phyloP scores from a whole-genome alignment of 2,329 filamentous ascomycete genomes.

The Colletotrichum neosansevieriae region DNA sequence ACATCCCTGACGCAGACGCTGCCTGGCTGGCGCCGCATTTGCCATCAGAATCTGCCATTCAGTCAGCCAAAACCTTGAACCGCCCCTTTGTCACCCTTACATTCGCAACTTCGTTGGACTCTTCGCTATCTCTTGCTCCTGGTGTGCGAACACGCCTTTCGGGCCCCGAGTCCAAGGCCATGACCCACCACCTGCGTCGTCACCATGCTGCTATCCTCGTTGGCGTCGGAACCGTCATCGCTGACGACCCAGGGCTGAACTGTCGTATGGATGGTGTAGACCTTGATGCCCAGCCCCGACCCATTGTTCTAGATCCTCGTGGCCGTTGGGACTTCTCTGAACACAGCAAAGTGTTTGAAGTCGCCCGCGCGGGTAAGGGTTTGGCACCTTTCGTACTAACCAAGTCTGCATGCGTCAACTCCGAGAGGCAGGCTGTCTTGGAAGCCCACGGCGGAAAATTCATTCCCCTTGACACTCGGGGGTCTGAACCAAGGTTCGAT shows the following conservation, averaged over 20 bases:
- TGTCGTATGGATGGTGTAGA: slow-evolving; percentile 76
- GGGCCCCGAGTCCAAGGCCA: slow-evolving; percentile 84
- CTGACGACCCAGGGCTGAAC: slow-evolving; percentile 88
- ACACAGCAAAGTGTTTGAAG: slow-evolving; percentile 73
- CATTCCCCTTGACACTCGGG: slow-evolving; percentile 51
- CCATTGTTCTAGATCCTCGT: slow-evolving; percentile 83
- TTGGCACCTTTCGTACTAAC: slow-evolving; percentile 80
- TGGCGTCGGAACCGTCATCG: slow-evolving; percentile 84
- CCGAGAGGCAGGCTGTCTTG: slow-evolving; percentile 56
- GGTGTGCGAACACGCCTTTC: slow-evolving; percentile 87
- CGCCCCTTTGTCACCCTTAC: slow-evolving; percentile 80
- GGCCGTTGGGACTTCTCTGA: slow-evolving; percentile 76
- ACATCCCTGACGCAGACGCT: slow-evolving; percentile 44
- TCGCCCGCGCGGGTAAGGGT: slow-evolving; percentile 74
- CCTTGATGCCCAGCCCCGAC: slow-evolving; percentile 75
- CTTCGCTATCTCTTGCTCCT: slow-evolving; percentile 79
- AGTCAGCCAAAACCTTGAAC: slow-evolving; percentile 12
- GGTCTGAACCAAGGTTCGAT: slow-evolving; percentile 58
- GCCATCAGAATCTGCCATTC: slow-evolving; percentile 32
- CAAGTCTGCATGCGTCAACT: slow-evolving; percentile 54
- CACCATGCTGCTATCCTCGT: slow-evolving; percentile 87
- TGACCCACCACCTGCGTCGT: slow-evolving; percentile 92
- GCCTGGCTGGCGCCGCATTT: slow-evolving; percentile 48
- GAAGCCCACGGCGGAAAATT: slow-evolving; percentile 65
- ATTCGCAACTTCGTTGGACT: slow-evolving; percentile 91